Percentiles rank a stretch among this genome's conserved stretches.
Evolutionary conservation across 768 basidiomycete genomes (phyloP).

Genomic region (Russula sp.): DNA sequence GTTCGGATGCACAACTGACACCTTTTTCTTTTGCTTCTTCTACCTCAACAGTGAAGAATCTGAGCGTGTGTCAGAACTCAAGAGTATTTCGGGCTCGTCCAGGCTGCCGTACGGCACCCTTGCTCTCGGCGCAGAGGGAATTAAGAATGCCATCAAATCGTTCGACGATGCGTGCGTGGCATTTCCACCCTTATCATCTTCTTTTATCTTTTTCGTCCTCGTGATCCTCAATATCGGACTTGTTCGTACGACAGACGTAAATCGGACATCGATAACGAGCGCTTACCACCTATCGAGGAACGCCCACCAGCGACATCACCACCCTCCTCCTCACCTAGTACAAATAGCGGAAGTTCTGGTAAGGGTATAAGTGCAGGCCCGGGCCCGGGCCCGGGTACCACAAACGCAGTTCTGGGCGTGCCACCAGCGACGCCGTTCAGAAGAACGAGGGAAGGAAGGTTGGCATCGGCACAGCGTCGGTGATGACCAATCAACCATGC

Average conservation of each 20-base stretch:
- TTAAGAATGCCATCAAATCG: slow-evolving; percentile 88
- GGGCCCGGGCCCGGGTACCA: neutral
- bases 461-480: slow-evolving; percentile 1
- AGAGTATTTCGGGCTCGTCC: slow-evolving; percentile 76
- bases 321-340: neutral
- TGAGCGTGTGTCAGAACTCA: slow-evolving; percentile 95
- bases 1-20: neutral
- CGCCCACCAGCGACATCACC: neutral
- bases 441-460: slow-evolving; percentile 16
- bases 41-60: slow-evolving; percentile 77
- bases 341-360: neutral
- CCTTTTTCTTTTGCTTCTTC: neutral
- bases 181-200: neutral
- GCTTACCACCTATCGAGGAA: slow-evolving; percentile 64
- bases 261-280: slow-evolving; percentile 98
- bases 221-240: slow-evolving; percentile 4
- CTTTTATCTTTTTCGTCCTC: neutral
- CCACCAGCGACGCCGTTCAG: neutral
- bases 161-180: slow-evolving; percentile 91
- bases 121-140: slow-evolving; percentile 86
- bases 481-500: neutral
- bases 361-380: neutral
- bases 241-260: slow-evolving; percentile 59
- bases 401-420: neutral
- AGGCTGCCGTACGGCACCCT: slow-evolving; percentile 82